Evolutionary conservation across 2,329 filamentous ascomycete species (phyloP).

Genomic region (Colletotrichum sp.): DNA sequence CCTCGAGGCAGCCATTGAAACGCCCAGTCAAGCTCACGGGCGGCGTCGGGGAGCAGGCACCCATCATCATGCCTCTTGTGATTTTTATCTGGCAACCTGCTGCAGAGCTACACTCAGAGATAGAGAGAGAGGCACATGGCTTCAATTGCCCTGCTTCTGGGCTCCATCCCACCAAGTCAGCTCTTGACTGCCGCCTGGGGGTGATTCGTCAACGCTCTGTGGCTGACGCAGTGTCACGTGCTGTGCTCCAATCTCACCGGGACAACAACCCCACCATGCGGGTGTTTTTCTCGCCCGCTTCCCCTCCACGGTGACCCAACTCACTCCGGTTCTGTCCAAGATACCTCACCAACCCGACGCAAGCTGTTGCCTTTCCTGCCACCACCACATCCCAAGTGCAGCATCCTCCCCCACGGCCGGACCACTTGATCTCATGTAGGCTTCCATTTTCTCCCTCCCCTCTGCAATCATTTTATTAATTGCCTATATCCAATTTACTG

Average conservation of each 20-base stretch:
- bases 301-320: conserved; percentile 23
- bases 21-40: neutral
- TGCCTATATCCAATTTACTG: neutral
- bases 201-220: conserved; percentile 22
- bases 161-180: neutral
- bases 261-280: conserved; percentile 26
- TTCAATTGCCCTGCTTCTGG: neutral
- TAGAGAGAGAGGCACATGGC: neutral
- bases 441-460: neutral
- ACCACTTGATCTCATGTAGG: conserved; percentile 15
- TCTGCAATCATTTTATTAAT: neutral
- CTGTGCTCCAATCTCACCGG: conserved; percentile 19
- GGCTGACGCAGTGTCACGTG: conserved; percentile 25
- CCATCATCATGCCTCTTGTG: neutral
- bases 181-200: conserved; percentile 6
- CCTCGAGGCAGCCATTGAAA: neutral
- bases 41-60: neutral
- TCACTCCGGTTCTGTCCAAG: conserved; percentile 21
- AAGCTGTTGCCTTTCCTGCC: conserved; percentile 23
- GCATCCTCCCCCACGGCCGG: conserved; percentile 4
- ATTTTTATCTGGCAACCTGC: neutral
- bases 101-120: neutral
- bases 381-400: conserved; percentile 17
- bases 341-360: conserved; percentile 21
- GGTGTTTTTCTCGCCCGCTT: conserved; percentile 26